Percentiles rank a stretch among this genome's conserved stretches.
phyloP scores from a whole-genome alignment of 2,329 filamentous ascomycete species.

The Rhinocladiella similis region DNA sequence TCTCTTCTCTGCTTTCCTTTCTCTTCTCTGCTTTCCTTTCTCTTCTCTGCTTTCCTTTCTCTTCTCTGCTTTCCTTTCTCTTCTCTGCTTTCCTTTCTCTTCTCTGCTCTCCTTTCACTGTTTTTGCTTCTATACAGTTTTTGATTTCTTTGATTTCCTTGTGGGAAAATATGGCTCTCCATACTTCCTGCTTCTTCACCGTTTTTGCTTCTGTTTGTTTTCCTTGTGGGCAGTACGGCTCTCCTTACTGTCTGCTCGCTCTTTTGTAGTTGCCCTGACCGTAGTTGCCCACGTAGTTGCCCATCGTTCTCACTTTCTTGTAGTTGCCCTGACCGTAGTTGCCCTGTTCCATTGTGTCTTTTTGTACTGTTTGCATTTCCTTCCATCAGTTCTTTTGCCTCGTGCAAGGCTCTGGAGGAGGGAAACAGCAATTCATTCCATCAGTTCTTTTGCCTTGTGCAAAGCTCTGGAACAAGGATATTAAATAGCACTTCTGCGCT shows the following conservation, averaged over 20 bases:
- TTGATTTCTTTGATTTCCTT: neutral
- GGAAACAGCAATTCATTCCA: neutral
- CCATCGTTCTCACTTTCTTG: neutral
- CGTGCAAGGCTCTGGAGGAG: constrained; percentile 1
- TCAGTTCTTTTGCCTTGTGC: too few relatives aligned
- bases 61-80: neutral
- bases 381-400: constrained; percentile 1
- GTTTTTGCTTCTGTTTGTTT: neutral
- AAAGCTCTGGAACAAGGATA: too few relatives aligned
- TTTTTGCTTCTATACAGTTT: neutral
- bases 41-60: constrained; percentile 90
- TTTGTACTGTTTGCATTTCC: constrained; percentile 1
- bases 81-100: neutral
- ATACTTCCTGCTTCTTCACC: neutral
- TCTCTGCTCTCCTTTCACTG: neutral
- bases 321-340: neutral
- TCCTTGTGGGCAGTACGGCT: neutral
- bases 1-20: constrained; percentile 87
- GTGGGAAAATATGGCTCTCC: neutral
- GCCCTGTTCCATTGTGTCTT: neutral
- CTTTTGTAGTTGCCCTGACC: neutral
- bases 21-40: neutral
- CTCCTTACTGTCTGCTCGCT: neutral
- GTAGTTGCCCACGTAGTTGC: neutral
- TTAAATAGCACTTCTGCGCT: too few relatives aligned